phyloP scores from a whole-genome alignment of 257 asterid species.

The Solanum clarkiae region DNA sequence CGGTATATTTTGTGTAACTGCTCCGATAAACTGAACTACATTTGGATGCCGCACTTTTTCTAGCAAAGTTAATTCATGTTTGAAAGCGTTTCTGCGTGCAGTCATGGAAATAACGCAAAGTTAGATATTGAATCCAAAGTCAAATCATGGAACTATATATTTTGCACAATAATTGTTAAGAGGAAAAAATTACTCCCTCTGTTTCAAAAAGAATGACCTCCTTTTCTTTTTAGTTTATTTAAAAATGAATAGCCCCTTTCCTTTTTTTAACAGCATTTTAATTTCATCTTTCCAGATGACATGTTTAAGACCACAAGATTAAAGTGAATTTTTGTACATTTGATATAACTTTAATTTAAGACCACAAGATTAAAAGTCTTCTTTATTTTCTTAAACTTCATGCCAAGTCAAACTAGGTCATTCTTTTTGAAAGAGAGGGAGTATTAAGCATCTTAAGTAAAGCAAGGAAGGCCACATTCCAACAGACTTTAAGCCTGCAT shows the following conservation, averaged over 20 bases:
- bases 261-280: no score
- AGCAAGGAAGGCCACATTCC: not conserved
- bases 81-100: constrained; percentile 68
- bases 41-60: constrained; percentile 99
- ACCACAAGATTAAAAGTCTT: no score
- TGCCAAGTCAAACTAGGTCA: no score
- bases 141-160: not conserved
- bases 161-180: not conserved
- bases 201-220: no score
- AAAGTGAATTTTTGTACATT: no score
- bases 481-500: not conserved
- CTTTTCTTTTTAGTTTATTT: no score
- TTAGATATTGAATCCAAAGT: not conserved
- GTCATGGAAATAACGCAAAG: not conserved
- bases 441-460: not conserved
- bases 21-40: constrained; percentile 92
- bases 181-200: not conserved
- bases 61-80: constrained; percentile 69
- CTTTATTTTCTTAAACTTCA: no score
- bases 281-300: no score
- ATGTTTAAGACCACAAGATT: no score
- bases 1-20: constrained; percentile 93
- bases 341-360: no score
- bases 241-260: no score
- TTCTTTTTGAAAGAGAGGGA: no score